Evolutionary conservation across 2,329 filamentous ascomycete genomes (phyloP).

Genomic region (Didymella exigua): DNA sequence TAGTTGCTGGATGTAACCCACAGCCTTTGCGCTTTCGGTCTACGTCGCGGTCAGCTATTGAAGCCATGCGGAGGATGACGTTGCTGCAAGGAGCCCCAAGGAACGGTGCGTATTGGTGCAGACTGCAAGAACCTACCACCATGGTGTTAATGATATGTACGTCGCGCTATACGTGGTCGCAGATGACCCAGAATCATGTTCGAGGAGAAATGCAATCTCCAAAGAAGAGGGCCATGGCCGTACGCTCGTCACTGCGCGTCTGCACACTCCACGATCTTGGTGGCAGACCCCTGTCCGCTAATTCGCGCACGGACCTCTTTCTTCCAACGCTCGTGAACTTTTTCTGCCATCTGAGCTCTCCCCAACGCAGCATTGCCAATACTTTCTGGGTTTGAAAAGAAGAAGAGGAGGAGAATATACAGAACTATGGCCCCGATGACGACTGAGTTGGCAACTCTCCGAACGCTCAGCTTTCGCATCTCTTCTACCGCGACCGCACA

Average conservation of each 20-base stretch:
- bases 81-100: constrained; percentile 22
- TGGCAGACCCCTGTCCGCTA: constrained; percentile 30
- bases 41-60: constrained; percentile 38
- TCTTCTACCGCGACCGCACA: constrained; percentile 73
- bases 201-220: constrained; percentile 29
- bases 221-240: constrained; percentile 28
- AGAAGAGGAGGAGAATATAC: neutral
- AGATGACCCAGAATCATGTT: constrained; percentile 38
- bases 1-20: constrained; percentile 79
- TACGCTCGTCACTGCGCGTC: constrained; percentile 29
- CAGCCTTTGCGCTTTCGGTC: constrained; percentile 74
- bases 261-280: constrained; percentile 22
- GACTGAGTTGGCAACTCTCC: constrained; percentile 39
- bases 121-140: constrained; percentile 40
- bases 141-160: constrained; percentile 41
- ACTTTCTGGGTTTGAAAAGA: neutral
- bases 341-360: constrained; percentile 23
- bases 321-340: constrained; percentile 30
- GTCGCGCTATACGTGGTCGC: constrained; percentile 32
- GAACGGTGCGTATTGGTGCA: constrained; percentile 3
- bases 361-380: neutral
- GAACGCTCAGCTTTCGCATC: constrained; percentile 68
- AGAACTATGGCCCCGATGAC: constrained; percentile 34
- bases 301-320: constrained; percentile 16
- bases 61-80: constrained; percentile 36